phyloP scores from a whole-genome alignment of 1,139 yeast species.

The Pichia sp. region DNA sequence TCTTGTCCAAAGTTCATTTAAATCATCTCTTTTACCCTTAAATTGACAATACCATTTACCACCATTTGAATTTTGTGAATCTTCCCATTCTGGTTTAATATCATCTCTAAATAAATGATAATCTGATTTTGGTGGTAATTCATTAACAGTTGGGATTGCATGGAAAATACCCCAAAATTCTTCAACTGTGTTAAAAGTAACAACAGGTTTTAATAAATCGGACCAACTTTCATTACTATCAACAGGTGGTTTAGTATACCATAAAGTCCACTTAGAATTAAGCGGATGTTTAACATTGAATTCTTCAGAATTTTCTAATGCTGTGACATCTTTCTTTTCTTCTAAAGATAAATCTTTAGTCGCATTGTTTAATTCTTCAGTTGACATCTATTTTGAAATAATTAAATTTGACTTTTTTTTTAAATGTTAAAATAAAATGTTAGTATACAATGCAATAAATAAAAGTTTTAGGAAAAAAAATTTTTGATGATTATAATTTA shows the following conservation, averaged over 20 bases:
- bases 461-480: too few relatives aligned
- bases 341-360: constrained; percentile 49
- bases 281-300: constrained; percentile 86
- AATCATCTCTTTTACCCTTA: constrained; percentile 54
- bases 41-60: constrained; percentile 91
- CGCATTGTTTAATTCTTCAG: constrained; percentile 48
- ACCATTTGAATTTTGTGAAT: constrained; percentile 76
- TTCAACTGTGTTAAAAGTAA: constrained; percentile 87
- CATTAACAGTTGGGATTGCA: constrained; percentile 88
- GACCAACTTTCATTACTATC: constrained; percentile 84
- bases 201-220: constrained; percentile 88
- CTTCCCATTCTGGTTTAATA: constrained; percentile 99
- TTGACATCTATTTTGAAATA: constrained; percentile 31
- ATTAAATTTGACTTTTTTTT: too few relatives aligned
- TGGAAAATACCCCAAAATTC: constrained; percentile 99
- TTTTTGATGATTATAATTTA: too few relatives aligned
- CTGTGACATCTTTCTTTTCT: constrained; percentile 40
- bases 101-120: constrained; percentile 94
- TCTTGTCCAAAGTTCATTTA: constrained; percentile 92
- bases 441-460: too few relatives aligned
- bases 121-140: constrained; percentile 87
- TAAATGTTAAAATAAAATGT: too few relatives aligned
- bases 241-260: constrained; percentile 95
- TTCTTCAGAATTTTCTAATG: constrained; percentile 61
- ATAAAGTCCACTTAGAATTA: constrained; percentile 89